phyloP scores from a whole-genome alignment of 352 stramenopile species.

The Aphanomyces euteiches region DNA sequence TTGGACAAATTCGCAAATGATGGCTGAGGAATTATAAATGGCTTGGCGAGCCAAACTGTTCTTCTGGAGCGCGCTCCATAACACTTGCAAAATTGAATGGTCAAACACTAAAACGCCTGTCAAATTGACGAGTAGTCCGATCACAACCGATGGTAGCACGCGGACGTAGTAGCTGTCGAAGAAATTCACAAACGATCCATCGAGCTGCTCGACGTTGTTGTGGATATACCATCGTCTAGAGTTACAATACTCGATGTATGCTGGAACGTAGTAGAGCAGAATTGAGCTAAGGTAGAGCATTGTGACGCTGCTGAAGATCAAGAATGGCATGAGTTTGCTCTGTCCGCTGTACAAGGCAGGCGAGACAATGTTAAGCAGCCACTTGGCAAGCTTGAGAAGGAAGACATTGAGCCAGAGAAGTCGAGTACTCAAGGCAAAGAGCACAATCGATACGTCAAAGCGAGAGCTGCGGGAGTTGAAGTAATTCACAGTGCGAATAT shows the following conservation, averaged over 20 bases:
- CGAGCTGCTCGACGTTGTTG: conserved; percentile 18
- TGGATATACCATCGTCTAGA: not conserved
- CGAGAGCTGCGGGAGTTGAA: not conserved
- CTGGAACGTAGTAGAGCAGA: conserved; percentile 11
- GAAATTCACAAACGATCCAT: not conserved
- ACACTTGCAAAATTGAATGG: not conserved
- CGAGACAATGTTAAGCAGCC: not conserved
- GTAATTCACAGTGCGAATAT: conserved; percentile 6
- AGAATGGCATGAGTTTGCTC: conserved; percentile 14
- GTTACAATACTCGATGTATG: conserved; percentile 29
- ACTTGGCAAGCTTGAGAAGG: conserved; percentile 15
- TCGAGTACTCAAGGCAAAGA: conserved; percentile 23
- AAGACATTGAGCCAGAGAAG: conserved; percentile 23
- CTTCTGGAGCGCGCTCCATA: not conserved
- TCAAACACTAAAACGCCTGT: conserved; percentile 1
- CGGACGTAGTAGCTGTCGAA: conserved; percentile 27
- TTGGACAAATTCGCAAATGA: conserved; percentile 10
- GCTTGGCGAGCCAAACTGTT: conserved; percentile 25
- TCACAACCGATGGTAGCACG: not conserved
- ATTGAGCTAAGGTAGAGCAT: conserved; percentile 21
- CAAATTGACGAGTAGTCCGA: conserved; percentile 14
- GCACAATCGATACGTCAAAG: not conserved
- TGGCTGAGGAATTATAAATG: conserved; percentile 6
- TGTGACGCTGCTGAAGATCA: conserved; percentile 20
- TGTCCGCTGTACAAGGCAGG: conserved; percentile 4